Evolutionary conservation across 208 protist species (phyloP), one percentile per base, ranked within the genome.

Genomic region (Kentomonas sorsogonicus): DNA sequence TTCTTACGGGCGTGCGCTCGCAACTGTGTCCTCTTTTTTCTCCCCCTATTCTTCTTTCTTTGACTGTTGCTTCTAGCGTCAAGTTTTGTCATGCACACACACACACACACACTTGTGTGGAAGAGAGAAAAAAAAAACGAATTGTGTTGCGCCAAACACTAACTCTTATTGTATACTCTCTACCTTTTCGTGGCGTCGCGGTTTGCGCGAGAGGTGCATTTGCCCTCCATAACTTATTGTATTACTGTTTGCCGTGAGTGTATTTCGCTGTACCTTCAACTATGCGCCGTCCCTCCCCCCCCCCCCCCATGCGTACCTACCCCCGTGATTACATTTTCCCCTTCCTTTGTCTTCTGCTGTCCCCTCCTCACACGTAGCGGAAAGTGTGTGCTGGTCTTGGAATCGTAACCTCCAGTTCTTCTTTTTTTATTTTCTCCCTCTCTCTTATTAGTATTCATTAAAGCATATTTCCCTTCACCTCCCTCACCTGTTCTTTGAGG

Each of bases 181-280:
- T 6, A n/a, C 5, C 11, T 25, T 51, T 3, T 51, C 4, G 25
- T 22, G 3, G 22, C 45, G 45, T 9, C 4, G 51, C 22, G 40
- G 20, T 30, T 9, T 3, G 22, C 20, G 18, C 26, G 26, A 11
- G n/a, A n/a, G n/a, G n/a, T n/a, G n/a, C n/a, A n/a, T n/a, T n/a
- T n/a, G n/a, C n/a, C n/a, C n/a, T n/a, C n/a, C n/a, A n/a, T 6
- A 1, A 18, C 0, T 16, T 52, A 13, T 23, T 58, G 30, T 41
- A 30, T 50, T 45, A 41, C 18, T 11, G 29, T 22, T 38, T 20
- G 15, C 39, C 31, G 16, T 26, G 22, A 4, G 7, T 53, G 33
- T 29, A 7, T 44, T 53, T 66, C 25, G 10, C 34, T 52, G 36
- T 58, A 1, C 33, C 22, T 68, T 60, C 9, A n/a, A n/a, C n/a